phyloP scores from a whole-genome alignment of 805 yeast genomes.

The Sungouiella thailandica region DNA sequence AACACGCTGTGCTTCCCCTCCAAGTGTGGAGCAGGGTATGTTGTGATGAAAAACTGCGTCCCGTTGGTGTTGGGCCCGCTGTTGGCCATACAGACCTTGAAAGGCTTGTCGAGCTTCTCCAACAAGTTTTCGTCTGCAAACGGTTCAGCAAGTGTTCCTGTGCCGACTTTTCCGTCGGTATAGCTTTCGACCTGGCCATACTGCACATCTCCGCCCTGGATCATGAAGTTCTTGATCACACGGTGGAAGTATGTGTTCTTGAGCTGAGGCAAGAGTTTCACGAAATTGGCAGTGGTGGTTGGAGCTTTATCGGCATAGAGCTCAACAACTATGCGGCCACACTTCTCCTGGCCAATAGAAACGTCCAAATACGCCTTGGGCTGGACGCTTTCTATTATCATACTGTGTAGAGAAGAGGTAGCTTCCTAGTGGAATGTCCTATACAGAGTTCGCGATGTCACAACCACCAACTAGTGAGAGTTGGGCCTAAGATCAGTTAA shows the following conservation, averaged over 20 bases:
- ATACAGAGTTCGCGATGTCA: background rate
- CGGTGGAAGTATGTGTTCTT: slow-evolving; percentile 53
- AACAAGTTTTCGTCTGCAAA: slow-evolving; percentile 50
- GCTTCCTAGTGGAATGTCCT: background rate
- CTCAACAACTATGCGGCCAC: slow-evolving; percentile 62
- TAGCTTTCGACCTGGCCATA: slow-evolving; percentile 31
- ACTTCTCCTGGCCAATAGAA: slow-evolving; percentile 30
- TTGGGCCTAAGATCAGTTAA: too few relatives aligned
- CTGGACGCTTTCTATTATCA: slow-evolving; percentile 29
- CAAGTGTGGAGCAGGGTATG: slow-evolving; percentile 67
- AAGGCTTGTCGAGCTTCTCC: slow-evolving; percentile 41
- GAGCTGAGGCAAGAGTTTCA: slow-evolving; percentile 33
- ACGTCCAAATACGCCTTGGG: slow-evolving; percentile 49
- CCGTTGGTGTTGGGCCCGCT: slow-evolving; percentile 46
- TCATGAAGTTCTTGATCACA: slow-evolving; percentile 61
- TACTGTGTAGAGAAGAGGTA: slow-evolving; percentile 5
- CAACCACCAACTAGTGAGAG: background rate
- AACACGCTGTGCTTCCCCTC: slow-evolving; percentile 73
- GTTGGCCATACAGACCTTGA: slow-evolving; percentile 62
- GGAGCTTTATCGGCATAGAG: slow-evolving; percentile 52
- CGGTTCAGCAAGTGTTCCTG: slow-evolving; percentile 26
- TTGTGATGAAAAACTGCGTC: slow-evolving; percentile 69
- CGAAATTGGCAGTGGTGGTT: slow-evolving; percentile 47
- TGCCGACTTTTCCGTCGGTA: slow-evolving; percentile 26
- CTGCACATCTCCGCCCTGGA: slow-evolving; percentile 62